Evolutionary conservation across 1,284 basidiomycete genomes (phyloP).

Genomic region (Schizophyllum amplum): DNA sequence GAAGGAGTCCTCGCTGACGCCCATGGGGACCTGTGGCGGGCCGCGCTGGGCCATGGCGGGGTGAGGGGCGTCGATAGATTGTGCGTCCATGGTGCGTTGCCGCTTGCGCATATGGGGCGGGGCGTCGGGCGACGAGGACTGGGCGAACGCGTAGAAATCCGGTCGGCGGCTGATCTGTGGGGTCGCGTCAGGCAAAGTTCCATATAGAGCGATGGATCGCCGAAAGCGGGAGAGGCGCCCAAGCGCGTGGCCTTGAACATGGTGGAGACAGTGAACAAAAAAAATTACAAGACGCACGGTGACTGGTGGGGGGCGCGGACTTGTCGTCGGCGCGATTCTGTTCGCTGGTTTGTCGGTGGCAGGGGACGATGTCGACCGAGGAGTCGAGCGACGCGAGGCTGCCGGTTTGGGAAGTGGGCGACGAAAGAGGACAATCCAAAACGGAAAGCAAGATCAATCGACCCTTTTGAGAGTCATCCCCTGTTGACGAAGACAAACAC

Average conservation of each 20-base stretch:
- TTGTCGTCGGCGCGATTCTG: not conserved
- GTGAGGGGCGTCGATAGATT: slow-evolving; percentile 32
- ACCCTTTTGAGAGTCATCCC: not conserved
- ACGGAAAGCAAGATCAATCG: not conserved
- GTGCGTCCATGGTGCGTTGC: slow-evolving; percentile 47
- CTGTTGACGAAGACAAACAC: not conserved
- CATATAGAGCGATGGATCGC: slow-evolving; percentile 11
- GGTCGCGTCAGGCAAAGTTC: slow-evolving; percentile 20
- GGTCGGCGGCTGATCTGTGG: slow-evolving; percentile 15
- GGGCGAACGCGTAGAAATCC: slow-evolving; percentile 23
- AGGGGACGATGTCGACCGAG: no score
- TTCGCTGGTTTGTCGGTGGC: not conserved
- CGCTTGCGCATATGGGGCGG: slow-evolving; percentile 61
- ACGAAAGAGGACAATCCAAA: not conserved
- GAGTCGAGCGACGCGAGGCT: not conserved
- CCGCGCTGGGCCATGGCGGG: slow-evolving; percentile 19
- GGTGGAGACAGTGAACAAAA: slow-evolving; percentile 2
- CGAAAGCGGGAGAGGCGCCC: slow-evolving; percentile 10
- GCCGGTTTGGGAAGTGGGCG: not conserved
- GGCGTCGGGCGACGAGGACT: slow-evolving; percentile 28
- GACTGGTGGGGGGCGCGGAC: not conserved
- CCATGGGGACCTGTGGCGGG: slow-evolving; percentile 3
- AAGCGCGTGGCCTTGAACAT: slow-evolving; percentile 8
- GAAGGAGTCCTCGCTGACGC: slow-evolving; percentile 52
- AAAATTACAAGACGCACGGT: slow-evolving; percentile 1